phyloP scores from a whole-genome alignment of 2,329 filamentous ascomycete species.

The Colletotrichum sp. region DNA sequence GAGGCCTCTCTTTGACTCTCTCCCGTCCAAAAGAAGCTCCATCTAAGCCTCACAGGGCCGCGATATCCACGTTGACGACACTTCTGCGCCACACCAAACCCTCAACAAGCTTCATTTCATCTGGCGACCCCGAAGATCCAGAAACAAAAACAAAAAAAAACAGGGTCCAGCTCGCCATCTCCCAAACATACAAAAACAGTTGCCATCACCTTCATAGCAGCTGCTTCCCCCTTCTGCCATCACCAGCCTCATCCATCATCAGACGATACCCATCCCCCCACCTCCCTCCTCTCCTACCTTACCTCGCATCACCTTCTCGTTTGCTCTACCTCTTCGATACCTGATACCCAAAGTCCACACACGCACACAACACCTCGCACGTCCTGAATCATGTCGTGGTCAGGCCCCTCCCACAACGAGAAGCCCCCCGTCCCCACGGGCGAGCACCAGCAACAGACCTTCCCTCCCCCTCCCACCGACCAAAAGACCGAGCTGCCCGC shows the following conservation, averaged over 20 bases:
- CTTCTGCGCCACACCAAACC: constrained; percentile 5
- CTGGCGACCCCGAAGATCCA: background rate
- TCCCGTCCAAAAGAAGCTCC: background rate
- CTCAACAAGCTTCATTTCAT: background rate
- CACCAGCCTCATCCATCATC: background rate
- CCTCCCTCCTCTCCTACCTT: background rate
- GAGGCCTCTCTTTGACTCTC: background rate
- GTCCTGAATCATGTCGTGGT: constrained; percentile 10
- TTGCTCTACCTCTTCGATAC: background rate
- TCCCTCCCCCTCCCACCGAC: background rate
- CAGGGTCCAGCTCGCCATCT: background rate
- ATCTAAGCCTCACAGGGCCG: background rate
- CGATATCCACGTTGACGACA: constrained; percentile 9
- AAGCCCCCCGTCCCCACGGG: constrained; percentile 18
- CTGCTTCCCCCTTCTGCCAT: background rate
- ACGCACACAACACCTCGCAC: background rate
- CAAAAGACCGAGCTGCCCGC: constrained; percentile 5
- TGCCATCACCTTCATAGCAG: background rate
- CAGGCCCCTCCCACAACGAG: constrained; percentile 8
- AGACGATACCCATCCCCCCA: background rate
- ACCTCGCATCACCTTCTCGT: background rate
- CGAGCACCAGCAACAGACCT: constrained; percentile 3
- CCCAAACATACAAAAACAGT: constrained; percentile 7
- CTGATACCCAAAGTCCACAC: background rate
- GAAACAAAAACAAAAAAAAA: background rate